Conservation (phyloP, 2,329 filamentous ascomycete species). For the Trichoderma semiorbis region DNA sequence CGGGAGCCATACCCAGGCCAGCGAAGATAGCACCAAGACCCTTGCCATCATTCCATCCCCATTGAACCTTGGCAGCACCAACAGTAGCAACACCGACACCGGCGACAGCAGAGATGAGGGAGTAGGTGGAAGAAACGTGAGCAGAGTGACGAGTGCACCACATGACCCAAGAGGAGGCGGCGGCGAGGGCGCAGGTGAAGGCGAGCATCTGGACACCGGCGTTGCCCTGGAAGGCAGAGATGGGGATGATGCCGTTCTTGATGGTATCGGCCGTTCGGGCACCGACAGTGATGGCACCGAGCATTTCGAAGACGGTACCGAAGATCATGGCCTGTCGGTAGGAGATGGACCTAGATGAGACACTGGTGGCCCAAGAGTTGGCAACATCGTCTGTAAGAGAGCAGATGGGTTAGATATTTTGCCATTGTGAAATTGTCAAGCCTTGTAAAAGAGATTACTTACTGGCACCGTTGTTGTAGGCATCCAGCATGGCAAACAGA, state of each 20-base stretch:
- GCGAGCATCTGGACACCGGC: slow-evolving; percentile 66
- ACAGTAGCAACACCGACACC: slow-evolving; percentile 65
- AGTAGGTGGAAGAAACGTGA: slow-evolving; percentile 69
- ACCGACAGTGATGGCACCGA: slow-evolving; percentile 62
- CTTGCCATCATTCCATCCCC: slow-evolving; percentile 67
- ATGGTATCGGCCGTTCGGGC: slow-evolving; percentile 69
- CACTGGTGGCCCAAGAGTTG: slow-evolving; percentile 74
- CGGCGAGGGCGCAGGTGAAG: slow-evolving; percentile 60
- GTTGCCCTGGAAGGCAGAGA: slow-evolving; percentile 52
- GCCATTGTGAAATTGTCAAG: neutral
- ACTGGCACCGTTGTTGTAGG: slow-evolving; percentile 65
- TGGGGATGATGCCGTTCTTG: slow-evolving; percentile 70
- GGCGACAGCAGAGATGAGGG: slow-evolving; percentile 62
- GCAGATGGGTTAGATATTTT: neutral
- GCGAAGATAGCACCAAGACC: slow-evolving; percentile 71
- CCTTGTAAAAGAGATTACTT: slow-evolving; percentile 35
- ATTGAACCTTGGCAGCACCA: slow-evolving; percentile 58
- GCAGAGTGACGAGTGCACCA: slow-evolving; percentile 71
- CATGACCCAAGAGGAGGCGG: slow-evolving; percentile 69
- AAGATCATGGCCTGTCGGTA: slow-evolving; percentile 66
- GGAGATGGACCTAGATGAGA: slow-evolving; percentile 73
- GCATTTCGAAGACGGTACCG: slow-evolving; percentile 62
- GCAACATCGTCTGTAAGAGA: slow-evolving; percentile 67
- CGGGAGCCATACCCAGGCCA: slow-evolving; percentile 67
- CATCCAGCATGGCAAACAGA: slow-evolving; percentile 71